Evolutionary conservation across 345 rosid species (phyloP), one percentile per base, ranked within the genome.

Genomic region (Erysimum cheiranthoides): DNA sequence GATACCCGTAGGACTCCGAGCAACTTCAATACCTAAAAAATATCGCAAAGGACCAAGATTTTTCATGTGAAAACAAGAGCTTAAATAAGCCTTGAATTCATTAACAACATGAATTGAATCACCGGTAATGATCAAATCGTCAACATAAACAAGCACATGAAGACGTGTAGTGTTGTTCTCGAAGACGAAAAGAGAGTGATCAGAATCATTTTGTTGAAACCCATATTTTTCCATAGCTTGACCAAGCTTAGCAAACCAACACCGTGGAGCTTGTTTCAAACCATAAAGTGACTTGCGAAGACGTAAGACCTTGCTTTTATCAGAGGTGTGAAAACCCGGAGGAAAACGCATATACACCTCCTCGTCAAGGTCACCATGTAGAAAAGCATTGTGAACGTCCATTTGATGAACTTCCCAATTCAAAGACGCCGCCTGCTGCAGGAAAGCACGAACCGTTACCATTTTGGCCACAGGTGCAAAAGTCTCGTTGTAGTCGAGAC

Each of bases 111-210:
- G 42, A 39, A n/a, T n/a, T n/a, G 51, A n/a, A 1, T 6, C 16
- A 0, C 51, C 51, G 1, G 10, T 1, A 2, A 46, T 16, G 0
- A 46, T 46, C 0, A 46, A 4, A 14, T 46, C 51, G 2, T 46
- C 51, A 0, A 46, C 51, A 7, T 46, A 46, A 0, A 46, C 17
- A 0, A 46, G 10, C 2, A 46, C 21, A 2, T 14, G 51, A 8
- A 46, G 18, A 0, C 10, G 3, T 2, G 9, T 4, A 2, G 8
- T 3, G 0, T 8, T 1, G 1, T 16, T 16, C 3, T 7, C 18
- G 1, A 47, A 3, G 0, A 10, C 7, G 21, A 47, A 47, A 3
- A 47, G 4, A 0, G 51, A 47, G 4, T 47, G 8, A 1, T 16
- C 51, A 1, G 5, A 47, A 0, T n/a, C n/a, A n/a, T n/a, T n/a